Conservation (phyloP, 148 eudicot species). For the Chenopodium berlandieri region DNA sequence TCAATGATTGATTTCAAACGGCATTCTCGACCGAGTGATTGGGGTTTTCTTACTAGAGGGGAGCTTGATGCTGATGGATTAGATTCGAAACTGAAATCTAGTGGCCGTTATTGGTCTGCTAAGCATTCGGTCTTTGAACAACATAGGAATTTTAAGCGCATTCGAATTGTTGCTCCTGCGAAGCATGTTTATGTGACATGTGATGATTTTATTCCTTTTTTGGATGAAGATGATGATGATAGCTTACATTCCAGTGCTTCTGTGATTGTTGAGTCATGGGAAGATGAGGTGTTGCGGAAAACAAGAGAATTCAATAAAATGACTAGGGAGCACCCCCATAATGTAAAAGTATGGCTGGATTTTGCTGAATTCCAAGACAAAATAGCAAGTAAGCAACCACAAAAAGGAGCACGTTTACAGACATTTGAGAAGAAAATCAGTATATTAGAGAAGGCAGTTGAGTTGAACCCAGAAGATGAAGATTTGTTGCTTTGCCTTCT, state of each 20-base stretch:
- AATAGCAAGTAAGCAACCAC: slow-evolving; percentile 82
- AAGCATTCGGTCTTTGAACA: slow-evolving; percentile 71
- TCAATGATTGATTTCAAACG: slow-evolving; percentile 32
- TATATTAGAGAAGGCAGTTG: slow-evolving; percentile 89
- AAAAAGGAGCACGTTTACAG: slow-evolving; percentile 91
- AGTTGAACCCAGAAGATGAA: slow-evolving; percentile 85
- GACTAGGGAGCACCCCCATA: slow-evolving; percentile 83
- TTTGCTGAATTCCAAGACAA: slow-evolving; percentile 92
- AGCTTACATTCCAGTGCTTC: slow-evolving; percentile 27
- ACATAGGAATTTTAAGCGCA: slow-evolving; percentile 66
- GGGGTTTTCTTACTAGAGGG: slow-evolving; percentile 36
- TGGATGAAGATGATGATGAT: slow-evolving; percentile 37
- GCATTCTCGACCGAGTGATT: slow-evolving; percentile 26
- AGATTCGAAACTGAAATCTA: slow-evolving; percentile 57
- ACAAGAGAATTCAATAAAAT: slow-evolving; percentile 83
- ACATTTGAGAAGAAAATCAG: slow-evolving; percentile 95
- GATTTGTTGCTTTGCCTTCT: slow-evolving; percentile 67
- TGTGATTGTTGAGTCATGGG: slow-evolving; percentile 89
- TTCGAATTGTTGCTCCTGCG: slow-evolving; percentile 49
- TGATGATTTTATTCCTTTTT: slow-evolving; percentile 61
- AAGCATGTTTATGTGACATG: slow-evolving; percentile 24
- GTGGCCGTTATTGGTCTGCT: slow-evolving; percentile 89
- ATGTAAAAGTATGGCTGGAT: slow-evolving; percentile 67
- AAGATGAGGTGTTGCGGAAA: slow-evolving; percentile 80
- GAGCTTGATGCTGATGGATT: slow-evolving; percentile 69